phyloP scores from a whole-genome alignment of 2,329 filamentous ascomycete genomes.

The Calonectria crousiana region DNA sequence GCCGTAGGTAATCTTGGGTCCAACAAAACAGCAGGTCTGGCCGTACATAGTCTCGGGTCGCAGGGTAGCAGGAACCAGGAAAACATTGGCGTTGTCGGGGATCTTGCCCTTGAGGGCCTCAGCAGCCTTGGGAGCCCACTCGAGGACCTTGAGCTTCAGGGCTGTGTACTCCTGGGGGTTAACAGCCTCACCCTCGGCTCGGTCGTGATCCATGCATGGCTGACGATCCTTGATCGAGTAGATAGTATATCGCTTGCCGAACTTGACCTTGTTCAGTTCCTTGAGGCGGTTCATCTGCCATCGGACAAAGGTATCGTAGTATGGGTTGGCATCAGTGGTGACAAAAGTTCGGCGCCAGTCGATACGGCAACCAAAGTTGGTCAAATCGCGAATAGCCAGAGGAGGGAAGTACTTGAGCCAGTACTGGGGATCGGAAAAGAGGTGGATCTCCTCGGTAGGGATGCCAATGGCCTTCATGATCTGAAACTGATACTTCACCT shows the following conservation, averaged over 20 bases:
- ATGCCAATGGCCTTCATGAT: constrained; percentile 95
- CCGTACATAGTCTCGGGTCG: constrained; percentile 99
- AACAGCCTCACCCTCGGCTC: constrained; percentile 60
- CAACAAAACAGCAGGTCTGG: constrained; percentile 95
- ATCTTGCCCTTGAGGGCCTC: constrained; percentile 81
- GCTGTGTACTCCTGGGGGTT: constrained; percentile 93
- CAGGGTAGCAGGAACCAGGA: constrained; percentile 91
- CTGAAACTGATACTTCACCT: constrained; percentile 96
- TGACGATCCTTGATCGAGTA: constrained; percentile 69
- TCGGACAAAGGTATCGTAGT: constrained; percentile 93
- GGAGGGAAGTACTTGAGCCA: constrained; percentile 91
- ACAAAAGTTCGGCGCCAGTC: constrained; percentile 95
- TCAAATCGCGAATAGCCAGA: constrained; percentile 76
- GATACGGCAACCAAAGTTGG: constrained; percentile 85
- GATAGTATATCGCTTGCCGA: constrained; percentile 92
- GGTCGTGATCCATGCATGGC: constrained; percentile 63
- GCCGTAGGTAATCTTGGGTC: constrained; percentile 89
- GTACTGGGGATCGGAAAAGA: constrained; percentile 89
- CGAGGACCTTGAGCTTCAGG: constrained; percentile 89
- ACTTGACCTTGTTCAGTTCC: constrained; percentile 92
- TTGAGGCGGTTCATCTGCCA: constrained; percentile 98
- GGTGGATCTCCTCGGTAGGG: constrained; percentile 88
- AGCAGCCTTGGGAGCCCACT: constrained; percentile 85
- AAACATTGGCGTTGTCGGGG: constrained; percentile 82
- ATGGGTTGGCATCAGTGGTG: constrained; percentile 96